These are phyloP conservation scores for Pilobolus umbonatus DNA, from an alignment of 192 early-diverging fungal species.

Conservation along the genomic window DNA sequence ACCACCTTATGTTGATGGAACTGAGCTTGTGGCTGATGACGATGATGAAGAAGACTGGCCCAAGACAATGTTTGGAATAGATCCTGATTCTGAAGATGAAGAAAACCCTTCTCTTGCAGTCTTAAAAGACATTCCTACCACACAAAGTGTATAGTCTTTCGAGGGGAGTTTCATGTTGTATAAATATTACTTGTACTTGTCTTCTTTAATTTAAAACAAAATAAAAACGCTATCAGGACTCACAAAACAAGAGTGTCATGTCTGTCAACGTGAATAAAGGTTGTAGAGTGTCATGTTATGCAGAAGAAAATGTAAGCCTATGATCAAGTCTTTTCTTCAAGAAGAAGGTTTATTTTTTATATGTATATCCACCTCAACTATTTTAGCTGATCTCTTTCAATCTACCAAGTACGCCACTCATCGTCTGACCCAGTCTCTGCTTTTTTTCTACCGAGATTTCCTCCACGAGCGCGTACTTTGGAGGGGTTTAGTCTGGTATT, in stretches of 20 bases:
- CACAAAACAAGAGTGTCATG: too few relatives aligned
- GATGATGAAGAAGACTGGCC: conserved; percentile 17
- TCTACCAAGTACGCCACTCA: conserved; percentile 14
- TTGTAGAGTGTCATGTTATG: too few relatives aligned
- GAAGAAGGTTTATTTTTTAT: conserved; percentile 6
- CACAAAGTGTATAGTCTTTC: neutral
- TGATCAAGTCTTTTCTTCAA: neutral
- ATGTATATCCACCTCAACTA: conserved; percentile 2
- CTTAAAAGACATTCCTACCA: conserved; percentile 1
- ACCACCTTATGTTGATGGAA: conserved; percentile 1
- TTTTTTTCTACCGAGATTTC: conserved; percentile 1
- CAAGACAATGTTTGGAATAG: neutral
- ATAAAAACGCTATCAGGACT: too few relatives aligned
- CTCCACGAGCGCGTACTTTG: conserved; percentile 3
- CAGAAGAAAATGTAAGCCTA: too few relatives aligned
- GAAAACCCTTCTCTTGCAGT: neutral
- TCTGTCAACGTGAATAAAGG: too few relatives aligned
- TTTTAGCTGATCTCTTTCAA: neutral
- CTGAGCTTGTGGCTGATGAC: neutral
- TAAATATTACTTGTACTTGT: too few relatives aligned
- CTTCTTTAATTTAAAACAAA: conserved; percentile 5
- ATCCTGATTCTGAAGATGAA: conserved; percentile 1
- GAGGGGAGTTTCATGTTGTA: neutral
- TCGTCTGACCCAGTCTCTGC: neutral
- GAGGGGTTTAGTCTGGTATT: neutral